Base-by-base conservation (phyloP, 768 basidiomycete genomes). In the Omphalotus guepiniiformis region DNA sequence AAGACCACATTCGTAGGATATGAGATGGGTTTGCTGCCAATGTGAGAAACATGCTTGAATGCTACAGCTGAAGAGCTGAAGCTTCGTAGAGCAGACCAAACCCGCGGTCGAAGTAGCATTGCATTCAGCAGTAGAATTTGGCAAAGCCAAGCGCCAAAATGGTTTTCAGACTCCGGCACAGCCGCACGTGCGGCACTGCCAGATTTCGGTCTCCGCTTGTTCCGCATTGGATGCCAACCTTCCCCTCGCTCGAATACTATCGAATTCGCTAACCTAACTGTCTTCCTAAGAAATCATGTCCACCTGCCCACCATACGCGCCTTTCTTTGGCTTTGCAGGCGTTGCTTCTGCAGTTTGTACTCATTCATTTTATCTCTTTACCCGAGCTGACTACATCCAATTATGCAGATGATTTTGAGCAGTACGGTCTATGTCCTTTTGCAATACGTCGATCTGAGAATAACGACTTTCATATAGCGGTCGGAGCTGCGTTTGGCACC, bases 241-340 rank as follows among this genome's bases (percentile, higher is more conserved):
- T 29, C 23, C 15, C 13, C 39, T 5, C n/a, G n/a, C 22, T 15
- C 12, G 18, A 37, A 18, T 16, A 9, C 36, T 21, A n/a, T 19
- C 8, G 11, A 11, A 22, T 40, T 26, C 8, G 15, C 16, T 23
- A 12, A 25, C 9, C 21, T 25, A 11, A 13, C 15, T 30, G 18
- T 45, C 35, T 26, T 18, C 18, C 16, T 9, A 32, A 19, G 16
- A 28, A 29, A 1, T 32, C 38, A 84, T 82, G 81, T 78, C 81
- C 21, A 54, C 78, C 41, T 96, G 93, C 64, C 93, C 93, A 52
- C 90, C 93, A 25, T 97, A 89, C 63, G 94, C 94, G 42, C 90
- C 93, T 42, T 98, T 98, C 82, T 96, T 98, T 64, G 95, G 94
- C 22, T 94, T 99, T 64, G 94, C 88, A 41, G 95, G 95, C 42